Percentiles rank a stretch among this genome's conserved stretches.
phyloP scores from a whole-genome alignment of 768 basidiomycete species.

The Leccinum longicurvipes region DNA sequence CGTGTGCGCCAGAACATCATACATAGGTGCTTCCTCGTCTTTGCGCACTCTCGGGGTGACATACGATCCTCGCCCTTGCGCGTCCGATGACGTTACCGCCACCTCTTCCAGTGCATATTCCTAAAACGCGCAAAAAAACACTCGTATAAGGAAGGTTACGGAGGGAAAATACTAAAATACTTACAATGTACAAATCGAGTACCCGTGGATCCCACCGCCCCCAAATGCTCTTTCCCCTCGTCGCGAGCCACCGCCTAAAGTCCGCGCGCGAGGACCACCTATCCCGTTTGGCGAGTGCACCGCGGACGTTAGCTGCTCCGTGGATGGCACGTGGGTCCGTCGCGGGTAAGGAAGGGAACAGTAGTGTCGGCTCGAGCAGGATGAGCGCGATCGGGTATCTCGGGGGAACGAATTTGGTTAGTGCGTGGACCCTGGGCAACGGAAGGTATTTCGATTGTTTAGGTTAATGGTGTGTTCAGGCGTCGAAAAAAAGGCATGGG shows the following conservation, averaged over 20 bases:
- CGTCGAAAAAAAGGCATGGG: not conserved
- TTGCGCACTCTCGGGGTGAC: constrained; percentile 25
- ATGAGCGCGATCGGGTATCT: constrained; percentile 17
- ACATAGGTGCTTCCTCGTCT: constrained; percentile 29
- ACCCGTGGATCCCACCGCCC: constrained; percentile 23
- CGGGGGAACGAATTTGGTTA: constrained; percentile 15
- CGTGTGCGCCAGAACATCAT: constrained; percentile 25
- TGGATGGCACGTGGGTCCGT: constrained; percentile 27
- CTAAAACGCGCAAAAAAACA: constrained; percentile 1
- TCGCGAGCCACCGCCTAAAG: constrained; percentile 16
- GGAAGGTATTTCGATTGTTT: not conserved
- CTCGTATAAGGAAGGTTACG: not conserved
- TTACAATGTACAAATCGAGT: constrained; percentile 24
- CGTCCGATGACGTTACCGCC: not conserved
- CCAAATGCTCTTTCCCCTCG: constrained; percentile 17
- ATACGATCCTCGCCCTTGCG: constrained; percentile 2
- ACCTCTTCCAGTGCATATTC: constrained; percentile 27
- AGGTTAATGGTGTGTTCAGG: not conserved
- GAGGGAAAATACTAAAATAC: not conserved
- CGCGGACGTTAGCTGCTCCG: constrained; percentile 30
- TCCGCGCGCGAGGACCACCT: constrained; percentile 24
- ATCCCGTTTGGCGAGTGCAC: constrained; percentile 26
- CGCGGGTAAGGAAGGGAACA: constrained; percentile 30
- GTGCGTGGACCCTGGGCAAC: constrained; percentile 14
- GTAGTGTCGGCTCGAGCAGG: constrained; percentile 30